Evolutionary conservation across 192 early-diverging fungal genomes (phyloP), one percentile per base, ranked within the genome.

Genomic region (Umbelopsis vinacea): DNA sequence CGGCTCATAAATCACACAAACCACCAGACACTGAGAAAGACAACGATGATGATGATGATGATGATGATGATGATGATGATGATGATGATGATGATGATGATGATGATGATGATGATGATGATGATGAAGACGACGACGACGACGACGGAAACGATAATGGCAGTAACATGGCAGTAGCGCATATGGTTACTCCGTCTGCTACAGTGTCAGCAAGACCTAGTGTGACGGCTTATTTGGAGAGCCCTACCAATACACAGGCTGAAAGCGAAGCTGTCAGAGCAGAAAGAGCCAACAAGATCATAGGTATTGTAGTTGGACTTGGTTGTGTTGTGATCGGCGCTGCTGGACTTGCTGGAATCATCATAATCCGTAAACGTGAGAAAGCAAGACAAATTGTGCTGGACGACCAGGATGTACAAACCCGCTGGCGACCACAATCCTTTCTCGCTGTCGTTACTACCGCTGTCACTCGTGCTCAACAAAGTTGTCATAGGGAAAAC

Each of bases 381-480:
- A 47, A 57, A 12, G 63, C 38, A 15, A 40, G 11, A 6, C 54
- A 74, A 15, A 9, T 67, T 2, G 22, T 67, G 52, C 22, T 29
- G 24, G 43, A 67, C 19, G 43, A 71, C 24, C 35, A n/a, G 5
- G 47, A 45, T n/a, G 57, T 75, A 23, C 70, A 78, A 12, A 78
- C 77, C 17, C 72, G 72, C 17, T 78, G 77, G 77, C 47, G 73
- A 33, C 73, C 77, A 11, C 77, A 78, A 38, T 74, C 72, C 15
- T 78, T 78, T 55, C 68, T 78, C 67, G 73, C 69, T 2, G 77
- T 70, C 4, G 77, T 78, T 21, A 63, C 77, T 15, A 57, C 68
- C 23, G 77, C 73, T 22, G 77, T 74, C 40, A 63, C 15, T 37
- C 57, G 57, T 19, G 17, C 26, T 17, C 57, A 63, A 33, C 29